These are phyloP conservation scores for Zygoascus tannicola DNA, from an alignment of 805 yeast genomes.

Conservation along the genomic window DNA sequence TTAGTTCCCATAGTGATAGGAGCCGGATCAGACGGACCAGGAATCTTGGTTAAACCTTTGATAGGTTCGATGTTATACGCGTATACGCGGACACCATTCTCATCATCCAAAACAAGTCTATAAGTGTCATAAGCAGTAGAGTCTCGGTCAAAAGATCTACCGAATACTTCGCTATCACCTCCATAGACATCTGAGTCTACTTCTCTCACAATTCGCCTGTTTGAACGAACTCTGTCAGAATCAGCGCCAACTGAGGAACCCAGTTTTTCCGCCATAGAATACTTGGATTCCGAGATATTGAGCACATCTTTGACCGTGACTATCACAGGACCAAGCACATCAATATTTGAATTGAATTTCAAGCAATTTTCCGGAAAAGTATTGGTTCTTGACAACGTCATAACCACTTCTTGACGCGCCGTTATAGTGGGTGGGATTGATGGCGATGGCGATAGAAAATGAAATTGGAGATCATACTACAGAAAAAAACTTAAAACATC, in stretches of 20 bases:
- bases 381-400: too few species aligned
- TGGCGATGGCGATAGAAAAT: too few species aligned
- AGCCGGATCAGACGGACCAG: background rate
- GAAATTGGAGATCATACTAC: too few species aligned
- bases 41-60: constrained; percentile 2
- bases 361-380: too few species aligned
- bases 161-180: constrained; percentile 1
- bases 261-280: constrained; percentile 21
- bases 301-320: constrained; percentile 17
- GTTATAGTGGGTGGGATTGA: too few species aligned
- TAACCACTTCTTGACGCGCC: too few species aligned
- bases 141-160: background rate
- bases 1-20: constrained; percentile 9
- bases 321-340: constrained; percentile 10
- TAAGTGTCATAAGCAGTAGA: background rate
- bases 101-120: constrained; percentile 15
- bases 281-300: constrained; percentile 22
- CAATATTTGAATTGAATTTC: background rate
- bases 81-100: constrained; percentile 8
- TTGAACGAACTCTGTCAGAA: constrained; percentile 6
- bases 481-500: too few species aligned
- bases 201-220: constrained; percentile 4
- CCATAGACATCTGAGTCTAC: background rate
- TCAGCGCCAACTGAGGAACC: too few species aligned
- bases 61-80: constrained; percentile 8